These are phyloP conservation scores for Crithidia sp. DNA, from an alignment of 208 protist species.

Conservation along the genomic window DNA sequence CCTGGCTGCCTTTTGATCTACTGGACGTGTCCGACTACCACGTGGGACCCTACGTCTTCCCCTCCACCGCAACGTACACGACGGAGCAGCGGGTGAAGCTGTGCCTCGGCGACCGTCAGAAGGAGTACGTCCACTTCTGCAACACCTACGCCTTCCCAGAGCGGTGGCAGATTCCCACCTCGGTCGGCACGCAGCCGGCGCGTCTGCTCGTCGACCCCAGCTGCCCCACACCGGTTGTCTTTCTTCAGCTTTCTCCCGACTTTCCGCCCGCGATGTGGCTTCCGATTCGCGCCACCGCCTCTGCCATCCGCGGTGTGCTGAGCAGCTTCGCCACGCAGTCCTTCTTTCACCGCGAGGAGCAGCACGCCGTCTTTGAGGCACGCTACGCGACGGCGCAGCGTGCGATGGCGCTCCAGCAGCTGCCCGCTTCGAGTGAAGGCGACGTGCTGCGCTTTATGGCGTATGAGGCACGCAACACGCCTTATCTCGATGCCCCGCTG, in stretches of 20 bases:
- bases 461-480: slow-evolving; percentile 80
- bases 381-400: slow-evolving; percentile 63
- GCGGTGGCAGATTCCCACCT: slow-evolving; percentile 84
- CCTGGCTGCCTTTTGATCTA: slow-evolving; percentile 85
- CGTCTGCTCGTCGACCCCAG: slow-evolving; percentile 77
- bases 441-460: slow-evolving; percentile 84
- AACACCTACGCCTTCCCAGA: slow-evolving; percentile 89
- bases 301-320: slow-evolving; percentile 83
- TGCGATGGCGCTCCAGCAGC: slow-evolving; percentile 72
- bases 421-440: slow-evolving; percentile 50
- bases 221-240: slow-evolving; percentile 64
- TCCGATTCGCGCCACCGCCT: slow-evolving; percentile 77
- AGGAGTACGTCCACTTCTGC: slow-evolving; percentile 92
- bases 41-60: slow-evolving; percentile 75
- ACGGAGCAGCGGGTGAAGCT: slow-evolving; percentile 60
- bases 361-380: slow-evolving; percentile 69
- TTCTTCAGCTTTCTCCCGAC: slow-evolving; percentile 83
- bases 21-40: slow-evolving; percentile 69
- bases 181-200: slow-evolving; percentile 77
- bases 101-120: slow-evolving; percentile 62
- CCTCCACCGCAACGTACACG: slow-evolving; percentile 67
- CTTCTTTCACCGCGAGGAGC: slow-evolving; percentile 74
- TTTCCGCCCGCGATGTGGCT: slow-evolving; percentile 93
- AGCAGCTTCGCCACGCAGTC: slow-evolving; percentile 82
- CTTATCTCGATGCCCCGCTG: slow-evolving; percentile 75